A percentile compares a stretch with the other conserved stretches of the same genome.
phyloP scores from a whole-genome alignment of 306 rosid genomes.

The Vachellia pachyceras region DNA sequence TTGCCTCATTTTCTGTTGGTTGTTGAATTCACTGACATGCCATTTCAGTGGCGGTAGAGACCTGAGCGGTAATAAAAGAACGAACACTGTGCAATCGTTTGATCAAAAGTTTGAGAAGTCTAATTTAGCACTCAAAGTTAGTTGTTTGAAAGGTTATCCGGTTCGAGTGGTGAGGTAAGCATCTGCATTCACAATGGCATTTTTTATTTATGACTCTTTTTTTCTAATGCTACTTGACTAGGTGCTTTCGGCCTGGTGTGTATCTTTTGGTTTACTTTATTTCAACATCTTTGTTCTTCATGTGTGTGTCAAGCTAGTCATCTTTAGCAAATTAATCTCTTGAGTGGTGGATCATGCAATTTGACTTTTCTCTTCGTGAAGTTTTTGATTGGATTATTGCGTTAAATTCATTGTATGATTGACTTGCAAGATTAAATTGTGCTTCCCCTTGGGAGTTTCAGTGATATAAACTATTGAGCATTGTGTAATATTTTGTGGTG shows the following conservation, averaged over 20 bases:
- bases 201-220: background rate
- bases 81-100: slow-evolving; percentile 62
- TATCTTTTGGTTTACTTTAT: background rate
- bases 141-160: slow-evolving; percentile 75
- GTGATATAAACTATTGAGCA: background rate
- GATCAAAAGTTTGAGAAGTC: slow-evolving; percentile 70
- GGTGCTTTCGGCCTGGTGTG: background rate
- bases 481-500: background rate
- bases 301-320: background rate
- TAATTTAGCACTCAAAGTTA: slow-evolving; percentile 63
- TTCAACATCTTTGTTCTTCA: background rate
- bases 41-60: slow-evolving; percentile 76
- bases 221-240: background rate
- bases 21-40: slow-evolving; percentile 5
- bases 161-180: slow-evolving; percentile 76
- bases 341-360: background rate
- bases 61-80: slow-evolving; percentile 70
- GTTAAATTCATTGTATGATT: background rate
- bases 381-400: background rate
- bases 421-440: background rate
- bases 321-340: background rate
- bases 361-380: background rate
- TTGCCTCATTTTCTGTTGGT: background rate
- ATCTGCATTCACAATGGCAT: background rate
- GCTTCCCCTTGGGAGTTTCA: background rate